phyloP scores from a whole-genome alignment of 208 protist species.

The Strigomonas culicis region DNA sequence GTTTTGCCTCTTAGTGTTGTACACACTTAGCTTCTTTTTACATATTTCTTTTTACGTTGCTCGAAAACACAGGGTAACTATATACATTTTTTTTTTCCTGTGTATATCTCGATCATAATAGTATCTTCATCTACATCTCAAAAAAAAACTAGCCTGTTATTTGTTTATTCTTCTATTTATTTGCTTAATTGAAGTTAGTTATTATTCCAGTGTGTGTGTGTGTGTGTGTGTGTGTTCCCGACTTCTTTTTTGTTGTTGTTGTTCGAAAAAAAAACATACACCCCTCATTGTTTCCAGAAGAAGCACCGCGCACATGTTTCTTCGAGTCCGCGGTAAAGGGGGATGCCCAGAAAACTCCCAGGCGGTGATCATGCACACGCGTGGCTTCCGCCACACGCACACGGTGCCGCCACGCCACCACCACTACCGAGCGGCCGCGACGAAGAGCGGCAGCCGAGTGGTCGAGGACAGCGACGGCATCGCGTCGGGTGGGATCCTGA shows the following conservation, averaged over 20 bases:
- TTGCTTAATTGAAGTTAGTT: conserved; percentile 7
- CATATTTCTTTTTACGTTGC: too few relatives aligned
- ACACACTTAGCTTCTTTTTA: too few relatives aligned
- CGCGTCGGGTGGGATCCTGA: background rate
- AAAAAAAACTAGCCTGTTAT: too few relatives aligned
- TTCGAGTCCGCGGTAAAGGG: conserved; percentile 77
- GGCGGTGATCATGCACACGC: conserved; percentile 64
- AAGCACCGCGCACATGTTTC: conserved; percentile 50
- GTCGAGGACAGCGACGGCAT: background rate
- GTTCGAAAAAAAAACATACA: background rate
- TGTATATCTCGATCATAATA: too few relatives aligned
- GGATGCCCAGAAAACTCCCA: conserved; percentile 84
- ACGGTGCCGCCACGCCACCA: conserved; percentile 23
- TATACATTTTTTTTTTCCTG: too few relatives aligned
- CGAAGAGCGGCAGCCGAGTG: background rate
- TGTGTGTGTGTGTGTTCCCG: conserved; percentile 6
- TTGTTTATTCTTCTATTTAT: conserved; percentile 8
- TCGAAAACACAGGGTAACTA: too few relatives aligned
- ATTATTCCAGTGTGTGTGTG: conserved; percentile 2
- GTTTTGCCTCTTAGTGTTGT: too few relatives aligned
- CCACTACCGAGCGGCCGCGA: background rate
- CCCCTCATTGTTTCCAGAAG: conserved; percentile 8
- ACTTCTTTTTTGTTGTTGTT: background rate
- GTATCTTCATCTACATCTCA: too few relatives aligned
- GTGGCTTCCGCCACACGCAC: conserved; percentile 70